phyloP scores from a whole-genome alignment of 257 asterid genomes.

The Solanum appendiculatum region DNA sequence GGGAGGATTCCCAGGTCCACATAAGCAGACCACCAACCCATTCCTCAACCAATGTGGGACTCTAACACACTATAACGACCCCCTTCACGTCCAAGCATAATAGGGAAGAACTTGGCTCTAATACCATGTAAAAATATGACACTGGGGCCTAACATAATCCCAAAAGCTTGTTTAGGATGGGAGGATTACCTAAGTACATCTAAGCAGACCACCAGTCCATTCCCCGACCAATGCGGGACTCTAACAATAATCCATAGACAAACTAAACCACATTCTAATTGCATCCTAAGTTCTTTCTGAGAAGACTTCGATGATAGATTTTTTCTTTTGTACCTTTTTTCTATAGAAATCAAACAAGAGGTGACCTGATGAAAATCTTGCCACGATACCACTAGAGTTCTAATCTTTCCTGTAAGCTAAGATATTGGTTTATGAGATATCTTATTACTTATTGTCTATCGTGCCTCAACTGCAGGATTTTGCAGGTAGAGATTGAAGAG shows the following conservation, averaged over 20 bases:
- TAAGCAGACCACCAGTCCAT: background rate
- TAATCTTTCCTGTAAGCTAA: background rate
- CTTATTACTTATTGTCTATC: background rate
- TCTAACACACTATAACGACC: background rate
- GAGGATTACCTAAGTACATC: background rate
- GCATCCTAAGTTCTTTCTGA: background rate
- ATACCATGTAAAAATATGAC: background rate
- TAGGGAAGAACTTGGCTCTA: background rate
- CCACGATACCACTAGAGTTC: background rate
- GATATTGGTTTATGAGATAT: background rate
- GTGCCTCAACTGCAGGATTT: conserved; percentile 39
- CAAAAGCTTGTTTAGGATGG: background rate
- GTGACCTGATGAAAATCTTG: background rate
- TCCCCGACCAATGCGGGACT: background rate
- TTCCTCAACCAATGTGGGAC: background rate
- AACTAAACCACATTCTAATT: background rate
- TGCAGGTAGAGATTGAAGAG: conserved; percentile 38
- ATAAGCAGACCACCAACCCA: background rate
- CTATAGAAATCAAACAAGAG: background rate
- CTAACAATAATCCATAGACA: background rate
- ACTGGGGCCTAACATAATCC: background rate
- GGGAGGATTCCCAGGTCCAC: background rate
- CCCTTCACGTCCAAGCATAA: background rate
- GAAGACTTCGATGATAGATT: background rate
- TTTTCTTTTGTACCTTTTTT: background rate